Evolutionary conservation across 768 basidiomycete genomes (phyloP), one percentile per base, ranked within the genome.

Genomic region (Mycena galopus): DNA sequence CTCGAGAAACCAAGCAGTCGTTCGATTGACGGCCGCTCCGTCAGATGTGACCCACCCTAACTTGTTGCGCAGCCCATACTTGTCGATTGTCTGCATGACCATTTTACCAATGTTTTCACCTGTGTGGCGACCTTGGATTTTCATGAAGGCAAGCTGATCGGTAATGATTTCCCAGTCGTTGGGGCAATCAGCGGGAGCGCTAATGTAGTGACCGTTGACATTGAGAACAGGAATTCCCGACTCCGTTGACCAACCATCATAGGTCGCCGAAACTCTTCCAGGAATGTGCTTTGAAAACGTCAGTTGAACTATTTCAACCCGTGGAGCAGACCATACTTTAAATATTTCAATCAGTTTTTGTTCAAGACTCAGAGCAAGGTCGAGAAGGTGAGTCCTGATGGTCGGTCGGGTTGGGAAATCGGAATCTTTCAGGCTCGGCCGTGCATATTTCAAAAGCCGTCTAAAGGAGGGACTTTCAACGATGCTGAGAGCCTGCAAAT

Each of bases 231-330:
- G 76, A 8, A 75, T 65, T 16, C 76, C 65, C 9, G 67, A 60
- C n/a, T 71, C 58, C 16, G 71, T 73, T 42, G 56, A 72, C 76
- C 76, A 71, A 17, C 58, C 58, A 69, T 78, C 72, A n/a, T 75
- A 67, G 0, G 70, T 77, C 10, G 73, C 44, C 17, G 51, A 72
- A 19, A 70, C 9, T 27, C 9, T 51, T 8, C 56, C 16, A 3
- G 39, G 39, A 10, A 53, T 42, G 7, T 12, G 23, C 39, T 33
- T 10, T 50, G 42, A 50, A 35, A 32, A 33, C 5, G 21, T 33
- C 9, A 42, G 17, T 42, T 42, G 53, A 57, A 25, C 25, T 14
- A 33, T 8, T 7, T 44, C 30, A 42, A 35, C 47, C 47, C 17
- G 19, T 23, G 21, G 23, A 14, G 9, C 19, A 35, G 29, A 19